phyloP scores from a whole-genome alignment of 2,329 filamentous ascomycete species.

The Trichoderma breve region DNA sequence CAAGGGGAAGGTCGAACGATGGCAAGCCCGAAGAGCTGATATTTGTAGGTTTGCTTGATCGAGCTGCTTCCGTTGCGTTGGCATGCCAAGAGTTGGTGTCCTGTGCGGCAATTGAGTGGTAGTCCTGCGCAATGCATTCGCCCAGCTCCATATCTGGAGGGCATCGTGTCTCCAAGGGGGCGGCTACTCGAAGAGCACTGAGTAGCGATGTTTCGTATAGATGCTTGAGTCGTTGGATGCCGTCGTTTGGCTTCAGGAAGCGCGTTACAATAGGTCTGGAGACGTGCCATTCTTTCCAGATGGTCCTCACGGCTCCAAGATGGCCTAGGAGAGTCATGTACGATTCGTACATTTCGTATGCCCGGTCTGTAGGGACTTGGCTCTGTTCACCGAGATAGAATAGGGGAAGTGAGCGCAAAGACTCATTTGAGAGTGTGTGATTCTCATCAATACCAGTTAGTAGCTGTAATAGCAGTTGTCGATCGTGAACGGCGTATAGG shows the following conservation, averaged over 20 bases:
- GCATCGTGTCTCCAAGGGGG: neutral
- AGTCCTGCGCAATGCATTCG: conserved; percentile 25
- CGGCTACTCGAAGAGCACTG: conserved; percentile 17
- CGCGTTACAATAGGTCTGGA: conserved; percentile 3
- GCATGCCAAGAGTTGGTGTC: neutral
- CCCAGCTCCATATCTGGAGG: conserved; percentile 15
- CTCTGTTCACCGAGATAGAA: conserved; percentile 18
- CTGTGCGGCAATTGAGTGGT: conserved; percentile 25
- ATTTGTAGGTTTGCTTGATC: neutral
- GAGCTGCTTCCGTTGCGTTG: neutral
- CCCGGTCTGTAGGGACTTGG: neutral
- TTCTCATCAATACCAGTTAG: conserved; percentile 32
- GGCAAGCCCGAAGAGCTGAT: neutral
- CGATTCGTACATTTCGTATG: conserved; percentile 25
- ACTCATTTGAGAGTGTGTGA: conserved; percentile 24
- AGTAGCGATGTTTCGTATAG: conserved; percentile 20
- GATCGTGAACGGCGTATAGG: conserved; percentile 14
- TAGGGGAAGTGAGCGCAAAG: conserved; percentile 28
- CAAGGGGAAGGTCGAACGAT: conserved; percentile 1
- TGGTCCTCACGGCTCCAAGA: conserved; percentile 32
- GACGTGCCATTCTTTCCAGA: conserved; percentile 33
- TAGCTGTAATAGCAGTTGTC: conserved; percentile 30
- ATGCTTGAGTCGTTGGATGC: neutral
- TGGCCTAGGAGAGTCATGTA: conserved; percentile 33
- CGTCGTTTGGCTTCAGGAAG: neutral